Base-by-base conservation (phyloP, 2,329 filamentous ascomycete genomes). In the Penicillium sp. region DNA sequence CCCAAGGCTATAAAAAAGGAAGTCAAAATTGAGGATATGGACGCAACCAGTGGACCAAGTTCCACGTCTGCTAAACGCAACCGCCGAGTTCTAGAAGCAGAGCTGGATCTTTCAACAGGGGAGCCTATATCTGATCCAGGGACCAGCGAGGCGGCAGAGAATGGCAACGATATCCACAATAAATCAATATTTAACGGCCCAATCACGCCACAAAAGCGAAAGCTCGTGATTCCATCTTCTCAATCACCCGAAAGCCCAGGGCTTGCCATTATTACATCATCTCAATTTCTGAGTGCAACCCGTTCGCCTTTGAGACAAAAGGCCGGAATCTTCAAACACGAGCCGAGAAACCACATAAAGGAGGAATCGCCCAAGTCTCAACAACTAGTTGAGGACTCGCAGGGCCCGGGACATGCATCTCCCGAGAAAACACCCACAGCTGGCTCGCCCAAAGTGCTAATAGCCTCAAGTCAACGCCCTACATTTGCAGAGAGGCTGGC, bases 241-340 rank as follows among this genome's bases (percentile, higher is more conserved):
- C 75, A 77, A 40, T 76, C 75, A 7, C 75, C 75, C 1, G 74
- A 77, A 60, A 76, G 74, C 43, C 73, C 74, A 20, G 71, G 69
- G 2, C 44, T 75, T 14, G 65, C 67, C 11, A 58, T 73, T n/a
- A 68, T 73, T 27, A 67, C 72, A n/a, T 69, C 72, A 9, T 73
- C 69, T 29, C 67, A 72, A 43, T 69, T 73, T 40, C 63, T 59
- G 20, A 54, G 56, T 26, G 65, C 67, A 11, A 67, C 64, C 47
- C 62, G 61, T 22, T 71, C 68, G 45, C 67, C 71, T 6, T 48
- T 66, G 3, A 69, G 66, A 54, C 56, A 20, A n/a, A 40, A 49
- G 6, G 44, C 49, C 50, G 18, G 14, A 51, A 53, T n/a, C 4
- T 35, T 49, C 5, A 26, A 33, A 2, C 37, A 48, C 5, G 45